phyloP scores from a whole-genome alignment of 2,329 filamentous ascomycete species.

The Magnaporthales sp. region DNA sequence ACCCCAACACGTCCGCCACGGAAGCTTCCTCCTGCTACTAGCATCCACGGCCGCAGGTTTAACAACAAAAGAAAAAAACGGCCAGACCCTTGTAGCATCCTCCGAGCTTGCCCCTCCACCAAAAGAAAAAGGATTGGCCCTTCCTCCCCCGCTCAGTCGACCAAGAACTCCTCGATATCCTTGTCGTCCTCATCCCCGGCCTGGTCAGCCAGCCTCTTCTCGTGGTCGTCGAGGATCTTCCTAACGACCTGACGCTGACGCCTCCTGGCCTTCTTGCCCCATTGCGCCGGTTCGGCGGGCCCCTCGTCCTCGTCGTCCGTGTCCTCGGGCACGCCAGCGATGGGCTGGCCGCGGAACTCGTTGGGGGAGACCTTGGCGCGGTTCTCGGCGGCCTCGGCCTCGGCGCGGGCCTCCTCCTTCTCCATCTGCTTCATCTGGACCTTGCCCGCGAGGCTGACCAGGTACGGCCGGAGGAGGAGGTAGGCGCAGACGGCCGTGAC shows the following conservation, averaged over 20 bases:
- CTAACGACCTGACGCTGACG: conserved; percentile 60
- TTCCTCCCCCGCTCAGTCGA: conserved; percentile 28
- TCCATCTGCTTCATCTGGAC: conserved; percentile 57
- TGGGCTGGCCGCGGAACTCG: conserved; percentile 48
- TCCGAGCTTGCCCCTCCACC: not conserved
- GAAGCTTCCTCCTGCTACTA: not conserved
- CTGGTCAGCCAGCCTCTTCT: conserved; percentile 45
- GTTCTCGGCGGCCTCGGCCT: conserved; percentile 24
- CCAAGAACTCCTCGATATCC: conserved; percentile 65
- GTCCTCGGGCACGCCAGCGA: conserved; percentile 40
- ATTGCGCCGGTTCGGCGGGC: conserved; percentile 38
- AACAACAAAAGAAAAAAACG: not conserved
- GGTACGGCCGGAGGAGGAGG: conserved; percentile 62
- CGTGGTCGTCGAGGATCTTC: conserved; percentile 54
- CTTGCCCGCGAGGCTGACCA: conserved; percentile 58
- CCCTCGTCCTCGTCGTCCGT: conserved; percentile 37
- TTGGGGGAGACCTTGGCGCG: conserved; percentile 55
- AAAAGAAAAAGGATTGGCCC: not conserved
- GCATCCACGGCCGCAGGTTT: not conserved
- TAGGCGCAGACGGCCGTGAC: conserved; percentile 66
- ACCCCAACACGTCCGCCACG: not conserved
- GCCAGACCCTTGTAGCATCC: not conserved
- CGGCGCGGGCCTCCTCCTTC: conserved; percentile 42
- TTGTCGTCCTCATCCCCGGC: conserved; percentile 61
- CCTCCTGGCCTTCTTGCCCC: conserved; percentile 63